A percentile compares a stretch with the other conserved stretches of the same genome.
These are phyloP conservation scores for Fusarium drepaniforme DNA, from an alignment of 2,329 filamentous ascomycete species.

Conservation along the genomic window DNA sequence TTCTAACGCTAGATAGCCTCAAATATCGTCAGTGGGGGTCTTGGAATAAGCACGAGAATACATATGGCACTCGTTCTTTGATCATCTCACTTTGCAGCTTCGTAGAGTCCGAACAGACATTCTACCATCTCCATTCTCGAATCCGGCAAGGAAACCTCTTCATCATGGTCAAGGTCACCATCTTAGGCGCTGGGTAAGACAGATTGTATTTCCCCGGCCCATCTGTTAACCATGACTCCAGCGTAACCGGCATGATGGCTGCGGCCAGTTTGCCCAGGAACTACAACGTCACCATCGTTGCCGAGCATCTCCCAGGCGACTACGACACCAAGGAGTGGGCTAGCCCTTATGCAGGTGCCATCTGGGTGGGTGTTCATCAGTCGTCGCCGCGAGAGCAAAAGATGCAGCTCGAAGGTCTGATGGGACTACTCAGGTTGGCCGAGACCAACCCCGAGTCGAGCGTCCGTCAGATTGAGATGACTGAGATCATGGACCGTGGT, in stretches of 20 bases:
- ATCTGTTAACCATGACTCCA: no score
- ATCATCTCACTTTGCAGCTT: neutral
- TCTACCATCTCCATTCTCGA: neutral
- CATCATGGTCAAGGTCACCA: neutral
- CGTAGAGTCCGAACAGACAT: neutral
- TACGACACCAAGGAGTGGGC: neutral
- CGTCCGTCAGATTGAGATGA: neutral
- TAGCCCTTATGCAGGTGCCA: constrained; percentile 1
- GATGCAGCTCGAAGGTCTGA: constrained; percentile 44
- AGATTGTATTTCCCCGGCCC: no score
- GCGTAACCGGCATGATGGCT: constrained; percentile 33
- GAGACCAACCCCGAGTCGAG: neutral
- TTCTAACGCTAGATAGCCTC: no score
- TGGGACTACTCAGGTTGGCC: constrained; percentile 43
- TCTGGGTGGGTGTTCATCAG: constrained; percentile 9
- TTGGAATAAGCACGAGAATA: neutral
- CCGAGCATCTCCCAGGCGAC: constrained; percentile 9
- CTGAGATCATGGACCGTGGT: neutral
- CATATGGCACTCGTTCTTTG: neutral
- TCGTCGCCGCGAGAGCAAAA: constrained; percentile 11
- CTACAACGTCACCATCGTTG: constrained; percentile 15
- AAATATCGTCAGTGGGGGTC: neutral
- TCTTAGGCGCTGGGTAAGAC: neutral
- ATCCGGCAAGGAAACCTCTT: neutral
- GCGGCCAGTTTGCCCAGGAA: constrained; percentile 6